Evolutionary conservation across 495 filamentous ascomycete species (phyloP).

Genomic region (Cercophora newfieldiana): DNA sequence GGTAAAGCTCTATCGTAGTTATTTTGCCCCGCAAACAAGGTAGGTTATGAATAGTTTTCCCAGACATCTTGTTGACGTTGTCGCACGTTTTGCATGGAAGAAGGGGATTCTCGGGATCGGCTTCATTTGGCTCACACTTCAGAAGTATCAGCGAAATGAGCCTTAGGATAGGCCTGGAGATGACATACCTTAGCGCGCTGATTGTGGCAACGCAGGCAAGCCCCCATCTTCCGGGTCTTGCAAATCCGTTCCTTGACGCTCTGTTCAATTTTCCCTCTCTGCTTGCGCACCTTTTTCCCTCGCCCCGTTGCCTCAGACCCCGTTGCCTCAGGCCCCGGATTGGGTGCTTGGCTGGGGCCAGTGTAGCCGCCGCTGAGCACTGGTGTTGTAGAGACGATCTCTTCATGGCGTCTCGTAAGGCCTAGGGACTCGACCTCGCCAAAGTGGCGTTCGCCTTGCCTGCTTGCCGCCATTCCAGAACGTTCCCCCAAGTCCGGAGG

Average conservation of each 20-base stretch:
- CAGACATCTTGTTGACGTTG: constrained; percentile 36
- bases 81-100: constrained; percentile 40
- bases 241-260: constrained; percentile 24
- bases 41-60: constrained; percentile 46
- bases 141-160: neutral
- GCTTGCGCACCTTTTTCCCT: too few relatives aligned
- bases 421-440: neutral
- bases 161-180: constrained; percentile 9
- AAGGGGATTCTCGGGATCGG: constrained; percentile 30
- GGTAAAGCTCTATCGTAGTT: constrained; percentile 37
- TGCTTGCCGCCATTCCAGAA: neutral
- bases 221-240: constrained; percentile 39
- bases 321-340: too few relatives aligned
- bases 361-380: too few relatives aligned
- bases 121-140: constrained; percentile 26
- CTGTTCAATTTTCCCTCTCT: too few relatives aligned
- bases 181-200: constrained; percentile 44
- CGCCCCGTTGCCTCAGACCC: too few relatives aligned
- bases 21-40: constrained; percentile 44
- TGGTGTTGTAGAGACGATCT: too few relatives aligned
- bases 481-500: neutral
- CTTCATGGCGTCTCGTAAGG: neutral
- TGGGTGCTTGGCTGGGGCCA: too few relatives aligned
- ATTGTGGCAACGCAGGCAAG: constrained; percentile 47
- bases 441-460: neutral